phyloP scores from a whole-genome alignment of 2,329 filamentous ascomycete species.

The Emydomyces testavorans region DNA sequence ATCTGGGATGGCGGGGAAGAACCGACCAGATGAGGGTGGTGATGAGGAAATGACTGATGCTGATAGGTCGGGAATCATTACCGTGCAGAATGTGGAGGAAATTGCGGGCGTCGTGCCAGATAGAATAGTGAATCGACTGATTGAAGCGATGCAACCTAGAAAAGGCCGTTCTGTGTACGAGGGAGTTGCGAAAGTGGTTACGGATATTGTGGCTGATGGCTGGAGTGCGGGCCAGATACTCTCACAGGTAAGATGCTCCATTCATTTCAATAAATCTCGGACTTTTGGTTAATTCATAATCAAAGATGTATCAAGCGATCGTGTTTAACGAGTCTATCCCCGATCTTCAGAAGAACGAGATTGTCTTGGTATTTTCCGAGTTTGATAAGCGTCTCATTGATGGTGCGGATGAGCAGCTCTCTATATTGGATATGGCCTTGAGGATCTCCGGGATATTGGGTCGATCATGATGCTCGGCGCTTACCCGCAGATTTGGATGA shows the following conservation, averaged over 20 bases:
- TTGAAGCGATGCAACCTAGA: slow-evolving; percentile 64
- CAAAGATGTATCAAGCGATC: slow-evolving; percentile 65
- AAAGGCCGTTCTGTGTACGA: slow-evolving; percentile 56
- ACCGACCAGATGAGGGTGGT: slow-evolving; percentile 37
- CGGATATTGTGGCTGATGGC: slow-evolving; percentile 86
- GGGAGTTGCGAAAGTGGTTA: slow-evolving; percentile 64
- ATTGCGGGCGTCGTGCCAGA: slow-evolving; percentile 91
- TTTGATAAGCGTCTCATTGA: slow-evolving; percentile 89
- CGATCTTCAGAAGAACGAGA: slow-evolving; percentile 79
- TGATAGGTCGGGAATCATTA: slow-evolving; percentile 48
- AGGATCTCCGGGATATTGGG: slow-evolving; percentile 64
- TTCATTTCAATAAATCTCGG: background rate
- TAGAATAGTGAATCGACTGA: slow-evolving; percentile 55
- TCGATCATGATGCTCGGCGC: slow-evolving; percentile 16
- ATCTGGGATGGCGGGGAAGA: slow-evolving; percentile 39
- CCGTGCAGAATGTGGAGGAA: slow-evolving; percentile 73
- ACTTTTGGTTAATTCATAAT: slow-evolving; percentile 13
- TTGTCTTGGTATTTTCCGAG: slow-evolving; percentile 82
- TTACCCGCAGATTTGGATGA: background rate
- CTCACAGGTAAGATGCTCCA: slow-evolving; percentile 48
- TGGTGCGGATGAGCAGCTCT: slow-evolving; percentile 88
- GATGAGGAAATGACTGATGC: slow-evolving; percentile 46
- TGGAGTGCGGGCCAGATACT: slow-evolving; percentile 92
- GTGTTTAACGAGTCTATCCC: slow-evolving; percentile 74
- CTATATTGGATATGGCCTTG: slow-evolving; percentile 72